These are phyloP conservation scores for Ceratocystiopsis sp. DNA, from an alignment of 2,329 filamentous ascomycete genomes.

Conservation along the genomic window DNA sequence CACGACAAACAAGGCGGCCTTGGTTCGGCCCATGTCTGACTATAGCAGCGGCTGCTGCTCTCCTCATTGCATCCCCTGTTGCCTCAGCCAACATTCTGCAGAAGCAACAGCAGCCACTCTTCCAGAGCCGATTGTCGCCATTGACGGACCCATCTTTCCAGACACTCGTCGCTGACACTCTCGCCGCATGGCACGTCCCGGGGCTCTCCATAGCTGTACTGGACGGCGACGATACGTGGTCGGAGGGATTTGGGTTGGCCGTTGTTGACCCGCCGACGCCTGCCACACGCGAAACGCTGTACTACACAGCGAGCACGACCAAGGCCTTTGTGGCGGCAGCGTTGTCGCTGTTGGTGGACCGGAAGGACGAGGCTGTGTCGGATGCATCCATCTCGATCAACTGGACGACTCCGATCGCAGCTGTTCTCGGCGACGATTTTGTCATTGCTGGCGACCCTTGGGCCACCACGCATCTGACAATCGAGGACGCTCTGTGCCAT, in stretches of 20 bases:
- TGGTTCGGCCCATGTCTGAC: too few species aligned
- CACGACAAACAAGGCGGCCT: too few species aligned
- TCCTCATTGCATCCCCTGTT: too few species aligned
- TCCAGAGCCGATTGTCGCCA: too few species aligned
- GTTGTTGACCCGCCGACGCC: conserved; percentile 18
- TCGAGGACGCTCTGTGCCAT: conserved; percentile 36
- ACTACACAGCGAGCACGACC: conserved; percentile 35
- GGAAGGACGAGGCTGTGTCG: too few species aligned
- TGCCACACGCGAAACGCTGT: conserved; percentile 30
- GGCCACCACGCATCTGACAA: conserved; percentile 27
- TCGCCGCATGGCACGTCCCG: conserved; percentile 25
- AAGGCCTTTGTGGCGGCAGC: conserved; percentile 35
- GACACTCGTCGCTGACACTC: conserved; percentile 4
- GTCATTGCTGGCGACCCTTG: conserved; percentile 25
- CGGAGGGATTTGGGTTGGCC: conserved; percentile 26
- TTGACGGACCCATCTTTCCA: conserved; percentile 1
- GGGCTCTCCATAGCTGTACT: conserved; percentile 31
- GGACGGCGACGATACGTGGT: conserved; percentile 24
- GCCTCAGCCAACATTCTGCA: neutral
- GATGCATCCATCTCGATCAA: conserved; percentile 16
- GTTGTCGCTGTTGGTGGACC: conserved; percentile 28
- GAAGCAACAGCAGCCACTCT: too few species aligned
- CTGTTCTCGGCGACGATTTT: conserved; percentile 22
- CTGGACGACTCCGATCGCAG: conserved; percentile 28
- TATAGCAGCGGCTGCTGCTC: too few species aligned